Percentiles rank a stretch among this genome's conserved stretches.
Conservation (phyloP, 1,139 yeast genomes). For the Kodamaea derodonti region DNA sequence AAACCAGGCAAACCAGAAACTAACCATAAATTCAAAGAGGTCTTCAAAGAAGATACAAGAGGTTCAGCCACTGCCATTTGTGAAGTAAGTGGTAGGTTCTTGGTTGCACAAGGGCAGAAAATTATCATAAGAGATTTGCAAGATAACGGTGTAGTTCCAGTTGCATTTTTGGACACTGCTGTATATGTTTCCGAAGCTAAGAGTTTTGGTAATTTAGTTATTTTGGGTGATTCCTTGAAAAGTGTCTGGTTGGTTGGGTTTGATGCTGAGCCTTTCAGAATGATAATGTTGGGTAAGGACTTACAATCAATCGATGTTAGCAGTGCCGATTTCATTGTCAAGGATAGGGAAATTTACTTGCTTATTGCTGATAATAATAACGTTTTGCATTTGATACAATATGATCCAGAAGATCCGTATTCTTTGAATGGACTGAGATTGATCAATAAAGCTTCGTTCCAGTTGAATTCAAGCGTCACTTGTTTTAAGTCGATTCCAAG, state of each 20-base stretch:
- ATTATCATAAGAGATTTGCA: slow-evolving; percentile 76
- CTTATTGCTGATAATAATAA: slow-evolving; percentile 69
- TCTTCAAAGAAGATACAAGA: slow-evolving; percentile 72
- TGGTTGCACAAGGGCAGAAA: slow-evolving; percentile 88
- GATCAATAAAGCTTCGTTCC: slow-evolving; percentile 67
- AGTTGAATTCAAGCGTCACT: slow-evolving; percentile 59
- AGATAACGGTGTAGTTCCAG: slow-evolving; percentile 84
- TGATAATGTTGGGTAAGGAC: slow-evolving; percentile 78
- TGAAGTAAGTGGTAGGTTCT: slow-evolving; percentile 79
- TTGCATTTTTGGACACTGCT: slow-evolving; percentile 85
- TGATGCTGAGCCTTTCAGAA: slow-evolving; percentile 91
- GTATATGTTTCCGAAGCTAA: slow-evolving; percentile 78
- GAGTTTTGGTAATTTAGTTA: slow-evolving; percentile 72
- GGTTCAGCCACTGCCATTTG: slow-evolving; percentile 83
- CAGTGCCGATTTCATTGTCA: slow-evolving; percentile 69
- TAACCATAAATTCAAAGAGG: slow-evolving; percentile 69
- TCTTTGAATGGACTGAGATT: slow-evolving; percentile 79
- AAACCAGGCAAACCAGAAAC: slow-evolving; percentile 88
- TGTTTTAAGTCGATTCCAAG: slow-evolving; percentile 56
- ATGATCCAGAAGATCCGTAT: slow-evolving; percentile 87
- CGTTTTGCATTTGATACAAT: slow-evolving; percentile 72
- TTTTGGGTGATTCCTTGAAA: slow-evolving; percentile 78
- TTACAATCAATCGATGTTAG: slow-evolving; percentile 56
- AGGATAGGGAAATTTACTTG: slow-evolving; percentile 64
- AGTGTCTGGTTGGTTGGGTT: slow-evolving; percentile 85